Percentiles rank a stretch among this genome's conserved stretches.
Evolutionary conservation across 805 yeast genomes (phyloP).

Genomic region (Hanseniaspora pseudoguilliermondii): DNA sequence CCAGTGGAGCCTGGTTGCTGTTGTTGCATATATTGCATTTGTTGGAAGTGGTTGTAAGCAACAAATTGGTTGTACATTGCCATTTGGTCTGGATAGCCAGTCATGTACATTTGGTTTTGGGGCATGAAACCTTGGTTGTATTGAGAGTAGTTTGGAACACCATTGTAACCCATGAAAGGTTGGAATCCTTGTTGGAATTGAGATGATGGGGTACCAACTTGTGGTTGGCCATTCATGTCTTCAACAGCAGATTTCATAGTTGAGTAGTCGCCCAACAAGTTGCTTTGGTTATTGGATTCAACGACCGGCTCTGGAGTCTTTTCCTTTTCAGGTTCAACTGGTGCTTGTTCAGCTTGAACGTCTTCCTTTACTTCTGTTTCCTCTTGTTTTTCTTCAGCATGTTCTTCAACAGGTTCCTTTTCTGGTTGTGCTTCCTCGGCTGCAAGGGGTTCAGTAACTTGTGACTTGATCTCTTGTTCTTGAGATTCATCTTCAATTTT

Average conservation of each 20-base stretch:
- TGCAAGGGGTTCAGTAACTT: conserved; percentile 10
- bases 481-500: conserved; percentile 3
- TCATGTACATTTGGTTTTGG: conserved; percentile 11
- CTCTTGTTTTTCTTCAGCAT: conserved; percentile 5
- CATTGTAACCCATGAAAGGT: conserved; percentile 13
- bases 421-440: conserved; percentile 14
- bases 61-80: conserved; percentile 12
- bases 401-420: conserved; percentile 3
- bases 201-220: conserved; percentile 14
- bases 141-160: conserved; percentile 10
- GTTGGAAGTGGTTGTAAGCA: conserved; percentile 18
- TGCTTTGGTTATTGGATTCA: conserved; percentile 2
- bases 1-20: conserved; percentile 17
- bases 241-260: conserved; percentile 11
- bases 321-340: conserved; percentile 11
- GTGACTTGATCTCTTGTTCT: conserved; percentile 13
- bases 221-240: conserved; percentile 11
- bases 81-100: conserved; percentile 10
- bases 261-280: conserved; percentile 4
- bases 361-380: conserved; percentile 5
- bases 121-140: conserved; percentile 9
- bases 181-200: conserved; percentile 18
- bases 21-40: conserved; percentile 19
- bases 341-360: conserved; percentile 9
- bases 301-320: conserved; percentile 9